Base-by-base conservation (phyloP, 2,329 filamentous ascomycete genomes). In the Reticulascus tulasneorum region DNA sequence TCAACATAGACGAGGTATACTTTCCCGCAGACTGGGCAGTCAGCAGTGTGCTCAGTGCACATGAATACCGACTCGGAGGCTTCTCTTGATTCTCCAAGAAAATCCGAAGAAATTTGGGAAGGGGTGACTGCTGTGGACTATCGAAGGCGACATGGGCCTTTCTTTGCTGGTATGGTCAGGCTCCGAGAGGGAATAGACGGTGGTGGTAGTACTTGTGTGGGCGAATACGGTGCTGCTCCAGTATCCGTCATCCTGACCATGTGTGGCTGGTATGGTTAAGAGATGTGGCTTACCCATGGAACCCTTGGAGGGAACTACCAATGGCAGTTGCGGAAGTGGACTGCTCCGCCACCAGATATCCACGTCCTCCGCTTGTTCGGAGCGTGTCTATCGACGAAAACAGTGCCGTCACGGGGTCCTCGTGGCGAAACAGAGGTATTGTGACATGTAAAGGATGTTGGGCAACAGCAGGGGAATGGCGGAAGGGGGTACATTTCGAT, bases 1-100 rank as follows among this genome's bases (percentile, higher is more conserved):
- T 68, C 63, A 60, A 79, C 69, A 63, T 71, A 78, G 52, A 76
- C 56, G 50, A 79, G 64, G 55, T 78, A 77, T 48, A 66, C 62
- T 60, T 75, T 77, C 64, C 73, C 66, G 66, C 75, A 79, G 52
- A 73, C 74, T 63, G 68, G 70, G 67, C 75, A 79, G 55, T 67
- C 60, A 52, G 70, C 68, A 49, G 61, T 67, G 60, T 77, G 60
- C 70, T 75, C 72, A 56, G 60, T 69, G 67, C 75, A 79, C 75
- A 79, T 79, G 68, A 75, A 77, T 63, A 35, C 34, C 40, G 37
- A 31, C 35, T 38, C 29, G 35, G 31, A 21, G n/a, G 29, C 22
- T 13, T 24, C 29, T 28, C 17, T 23, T 20, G 25, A 27, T 24
- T 29, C 26, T 27, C 26, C 29, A 28, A 31, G 27, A 34, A 23